Percentiles rank a stretch among this genome's conserved stretches.
Evolutionary conservation across 345 rosid species (phyloP).

Genomic region (Populus euphratica): DNA sequence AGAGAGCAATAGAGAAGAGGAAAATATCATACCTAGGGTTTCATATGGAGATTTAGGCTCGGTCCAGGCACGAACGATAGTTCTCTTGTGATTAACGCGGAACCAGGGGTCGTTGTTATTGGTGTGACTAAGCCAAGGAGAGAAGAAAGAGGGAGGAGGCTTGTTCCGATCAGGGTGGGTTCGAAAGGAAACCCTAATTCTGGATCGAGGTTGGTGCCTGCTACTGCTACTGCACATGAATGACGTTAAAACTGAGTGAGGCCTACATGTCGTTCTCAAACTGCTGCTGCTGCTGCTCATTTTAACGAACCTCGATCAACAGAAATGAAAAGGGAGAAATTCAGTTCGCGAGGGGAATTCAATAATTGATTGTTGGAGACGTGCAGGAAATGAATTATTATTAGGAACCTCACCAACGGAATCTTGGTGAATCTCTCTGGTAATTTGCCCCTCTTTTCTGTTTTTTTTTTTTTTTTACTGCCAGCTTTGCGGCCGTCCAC

Average conservation of each 20-base stretch:
- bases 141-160: slow-evolving; percentile 35
- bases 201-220: slow-evolving; percentile 35
- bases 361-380: slow-evolving; percentile 6
- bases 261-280: slow-evolving; percentile 60
- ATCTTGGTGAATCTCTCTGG: slow-evolving; percentile 18
- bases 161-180: slow-evolving; percentile 27
- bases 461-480: neutral
- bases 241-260: slow-evolving; percentile 56
- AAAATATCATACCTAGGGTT: slow-evolving; percentile 60
- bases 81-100: slow-evolving; percentile 57
- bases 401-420: slow-evolving; percentile 21
- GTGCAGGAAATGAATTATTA: slow-evolving; percentile 9
- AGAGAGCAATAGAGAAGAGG: neutral
- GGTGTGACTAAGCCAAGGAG: slow-evolving; percentile 41
- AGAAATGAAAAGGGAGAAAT: no score
- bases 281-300: slow-evolving; percentile 62
- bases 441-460: no score
- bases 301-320: neutral
- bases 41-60: slow-evolving; percentile 79
- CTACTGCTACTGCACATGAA: slow-evolving; percentile 38
- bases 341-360: neutral
- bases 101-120: slow-evolving; percentile 43
- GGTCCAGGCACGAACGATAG: slow-evolving; percentile 58
- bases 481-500: slow-evolving; percentile 19
- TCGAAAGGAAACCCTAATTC: slow-evolving; percentile 52